Conservation (phyloP, 1,284 basidiomycete genomes). For the Coniferiporia sulphurascens region DNA sequence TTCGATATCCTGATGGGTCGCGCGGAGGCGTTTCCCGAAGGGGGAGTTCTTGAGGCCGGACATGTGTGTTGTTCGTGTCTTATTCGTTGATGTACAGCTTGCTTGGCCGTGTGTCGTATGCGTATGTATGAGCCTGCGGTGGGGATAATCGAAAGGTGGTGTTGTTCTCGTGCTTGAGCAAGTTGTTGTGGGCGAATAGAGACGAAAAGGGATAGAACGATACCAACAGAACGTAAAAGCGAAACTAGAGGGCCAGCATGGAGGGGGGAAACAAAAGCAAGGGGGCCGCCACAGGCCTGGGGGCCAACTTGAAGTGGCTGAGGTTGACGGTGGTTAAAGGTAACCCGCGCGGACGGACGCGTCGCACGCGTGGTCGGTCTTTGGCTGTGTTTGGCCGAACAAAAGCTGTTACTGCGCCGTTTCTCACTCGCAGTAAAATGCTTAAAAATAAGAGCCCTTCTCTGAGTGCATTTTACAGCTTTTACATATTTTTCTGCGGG, state of each 20-base stretch:
- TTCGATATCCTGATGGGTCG: slow-evolving; percentile 51
- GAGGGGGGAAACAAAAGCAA: neutral
- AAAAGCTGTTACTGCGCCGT: neutral
- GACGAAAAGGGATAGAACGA: slow-evolving; percentile 4
- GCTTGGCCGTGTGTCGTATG: slow-evolving; percentile 5
- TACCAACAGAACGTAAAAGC: slow-evolving; percentile 8
- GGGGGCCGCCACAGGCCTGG: neutral
- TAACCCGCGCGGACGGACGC: neutral
- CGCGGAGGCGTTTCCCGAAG: slow-evolving; percentile 72
- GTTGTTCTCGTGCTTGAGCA: neutral
- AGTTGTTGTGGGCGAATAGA: neutral
- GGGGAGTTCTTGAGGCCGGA: slow-evolving; percentile 74
- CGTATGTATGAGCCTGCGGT: neutral
- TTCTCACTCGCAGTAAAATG: too few relatives aligned
- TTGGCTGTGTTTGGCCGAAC: neutral
- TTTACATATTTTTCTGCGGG: too few relatives aligned
- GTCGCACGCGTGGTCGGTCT: neutral
- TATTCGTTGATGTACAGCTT: slow-evolving; percentile 8
- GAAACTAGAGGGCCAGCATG: slow-evolving; percentile 9
- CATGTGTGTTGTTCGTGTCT: slow-evolving; percentile 35
- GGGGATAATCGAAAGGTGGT: slow-evolving; percentile 2
- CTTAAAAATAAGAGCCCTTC: too few relatives aligned
- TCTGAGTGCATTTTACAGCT: too few relatives aligned
- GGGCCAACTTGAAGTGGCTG: slow-evolving; percentile 11
- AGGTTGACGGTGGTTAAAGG: slow-evolving; percentile 14